Base-by-base conservation (phyloP, 1,284 basidiomycete species). In the Ustilago sp. region DNA sequence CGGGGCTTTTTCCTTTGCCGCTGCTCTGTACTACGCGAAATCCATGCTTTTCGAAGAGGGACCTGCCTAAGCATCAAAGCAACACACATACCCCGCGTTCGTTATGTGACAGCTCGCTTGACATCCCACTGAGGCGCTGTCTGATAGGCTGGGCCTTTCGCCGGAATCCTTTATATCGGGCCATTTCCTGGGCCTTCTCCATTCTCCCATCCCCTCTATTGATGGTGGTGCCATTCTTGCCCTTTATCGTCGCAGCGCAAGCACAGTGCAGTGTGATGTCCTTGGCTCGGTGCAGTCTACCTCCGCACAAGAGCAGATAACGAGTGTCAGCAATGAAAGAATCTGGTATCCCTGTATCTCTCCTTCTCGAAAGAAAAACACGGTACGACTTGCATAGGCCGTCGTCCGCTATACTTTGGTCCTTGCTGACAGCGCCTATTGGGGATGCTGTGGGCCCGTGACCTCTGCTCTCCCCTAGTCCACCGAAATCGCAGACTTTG, bases 71-170 rank as follows among this genome's bases (percentile, higher is more conserved):
- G 39, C 39, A 41, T 41, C 39, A 41, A 41, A 41, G 39, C 39
- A 11, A 41, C 39, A 41, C 11, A 41, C 5, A 28, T 3, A 15
- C 53, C 53, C 34, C 53, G 36, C 53, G n/a, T 31, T 32, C 38
- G 28, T 39, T 61, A 43, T 12, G 39, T 59, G 57, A 58, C 62
- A 64, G 56, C 55, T 58, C 62, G 48, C 39, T 58, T 43, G 38
- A 23, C 15, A 48, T 32, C n/a, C 43, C 7, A 45, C n/a, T 7
- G n/a, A 48, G 13, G 41, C 19, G 41, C 23, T 50, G 41, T 51
- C 15, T 63, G 67, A 76, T 63, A 65, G 59, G 65, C 63, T 70
- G 73, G 68, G 68, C 68, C 73, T 75, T 74, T 74, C 67, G 72
- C 72, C 72, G 73, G 2, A 60, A 59, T 35, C 38, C 31, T 35